Base-by-base conservation (phyloP, 73 alveolate genomes). In the Paramecium sonneborni region DNA sequence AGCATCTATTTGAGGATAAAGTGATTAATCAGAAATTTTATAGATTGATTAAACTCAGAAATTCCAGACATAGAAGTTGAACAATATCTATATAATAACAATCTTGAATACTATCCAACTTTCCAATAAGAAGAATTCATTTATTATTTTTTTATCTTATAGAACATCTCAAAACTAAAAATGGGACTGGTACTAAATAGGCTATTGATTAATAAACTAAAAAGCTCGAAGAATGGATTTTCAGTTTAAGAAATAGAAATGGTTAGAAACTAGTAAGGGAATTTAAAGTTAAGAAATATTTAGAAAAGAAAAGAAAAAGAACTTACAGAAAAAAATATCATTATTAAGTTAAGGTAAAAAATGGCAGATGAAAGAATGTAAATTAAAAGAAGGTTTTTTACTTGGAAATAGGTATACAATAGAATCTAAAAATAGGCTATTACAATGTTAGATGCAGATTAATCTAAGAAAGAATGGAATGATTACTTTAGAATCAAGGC, bases 291-390 rank as follows among this genome's bases (percentile, higher is more conserved):
- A 39, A 88, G 48, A 93, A 56, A 69, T 93, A 92, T 62, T 52
- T 93, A 30, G 96, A 93, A 72, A 93, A 93, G 62, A 91, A 82
- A 57, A 88, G 85, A 57, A 72, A 85, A 7, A 72, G 96, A 69
- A 91, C 95, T 55, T 93, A 88, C 79, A 43, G 58, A 35, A 93
- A 91, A 38, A 91, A 89, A 69, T 72, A 90, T 23, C 44, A 55
- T 52, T 93, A 93, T 24, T 87, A 82, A 26, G 57, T 91, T 44
- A n/a, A 62, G 96, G 15, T 70, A 93, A 76, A 89, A 82, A 18
- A 94, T 93, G 20, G 96, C 96, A 14, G 96, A 84, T 11, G 37
- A 85, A 10, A 46, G 95, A 56, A 74, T 93, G 12, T 23, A 96
- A 67, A 41, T 44, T 4, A 93, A 93, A 34, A 94, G 96, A 5